Conservation (phyloP, 169 alveolate species). For the Plasmodium ovale region DNA sequence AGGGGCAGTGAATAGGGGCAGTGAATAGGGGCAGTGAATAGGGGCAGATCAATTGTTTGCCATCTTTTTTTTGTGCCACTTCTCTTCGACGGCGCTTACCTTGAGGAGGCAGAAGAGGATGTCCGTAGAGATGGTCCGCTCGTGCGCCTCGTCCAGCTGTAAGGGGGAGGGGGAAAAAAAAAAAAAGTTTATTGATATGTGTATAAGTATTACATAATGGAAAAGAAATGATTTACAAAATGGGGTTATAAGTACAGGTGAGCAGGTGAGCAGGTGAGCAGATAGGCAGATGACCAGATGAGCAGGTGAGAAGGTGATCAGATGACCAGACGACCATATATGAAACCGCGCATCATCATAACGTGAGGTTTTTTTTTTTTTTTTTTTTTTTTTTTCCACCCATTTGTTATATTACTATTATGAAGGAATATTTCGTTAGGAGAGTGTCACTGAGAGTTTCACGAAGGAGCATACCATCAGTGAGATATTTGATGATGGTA, state of each 20-base stretch:
- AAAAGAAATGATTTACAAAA: too few relatives aligned
- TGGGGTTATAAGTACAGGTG: background rate
- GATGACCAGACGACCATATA: too few relatives aligned
- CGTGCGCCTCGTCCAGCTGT: constrained; percentile 99
- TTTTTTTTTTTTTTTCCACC: background rate
- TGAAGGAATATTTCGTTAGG: constrained; percentile 93
- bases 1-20: too few relatives aligned
- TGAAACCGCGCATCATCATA: too few relatives aligned
- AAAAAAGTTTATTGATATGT: background rate
- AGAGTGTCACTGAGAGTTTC: constrained; percentile 96
- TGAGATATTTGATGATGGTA: constrained; percentile 99
- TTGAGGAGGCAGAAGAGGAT: constrained; percentile 97
- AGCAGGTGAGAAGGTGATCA: background rate
- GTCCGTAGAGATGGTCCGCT: constrained; percentile 99
- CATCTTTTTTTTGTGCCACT: background rate
- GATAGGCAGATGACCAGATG: too few relatives aligned
- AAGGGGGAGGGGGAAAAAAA: background rate
- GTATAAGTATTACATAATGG: background rate
- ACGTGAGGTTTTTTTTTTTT: too few relatives aligned
- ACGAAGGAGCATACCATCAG: constrained; percentile 99
- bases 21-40: too few relatives aligned
- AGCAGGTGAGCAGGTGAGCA: background rate
- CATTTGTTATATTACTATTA: constrained; percentile 83
- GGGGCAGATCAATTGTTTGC: too few relatives aligned
- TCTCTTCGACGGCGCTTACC: constrained; percentile 77